Evolutionary conservation across 192 early-diverging fungal genomes (phyloP), one percentile per base, ranked within the genome.

Genomic region (Gigaspora rosea): DNA sequence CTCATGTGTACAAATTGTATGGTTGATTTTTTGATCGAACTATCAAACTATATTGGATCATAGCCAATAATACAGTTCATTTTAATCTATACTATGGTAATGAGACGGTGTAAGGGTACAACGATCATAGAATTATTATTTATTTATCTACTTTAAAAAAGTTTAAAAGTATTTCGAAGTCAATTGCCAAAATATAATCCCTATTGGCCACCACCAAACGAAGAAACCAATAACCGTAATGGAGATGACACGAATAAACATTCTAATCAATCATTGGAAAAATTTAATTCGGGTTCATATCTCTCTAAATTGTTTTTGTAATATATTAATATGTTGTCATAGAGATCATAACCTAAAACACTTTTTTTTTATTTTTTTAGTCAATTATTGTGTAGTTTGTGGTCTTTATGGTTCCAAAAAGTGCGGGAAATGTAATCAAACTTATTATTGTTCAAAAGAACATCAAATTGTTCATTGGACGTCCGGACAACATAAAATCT

Each of bases 381-480:
- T 86, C 33, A 77, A 80, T 32, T 67, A 83, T 46, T 95, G 94
- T 75, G 84, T 83, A 13, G 88, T 95, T 10, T 95, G 94, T 74
- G 92, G 92, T 32, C 73, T 92, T 63, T 71, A 79, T n/a, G 94
- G 90, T 47, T 83, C 83, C 51, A 95, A 94, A 79, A 80, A 80
- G 15, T 99, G 97, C 82, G 88, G 90, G 68, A 86, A 88, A 70
- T 99, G 97, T 75, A 85, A 91, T 47, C 58, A 47, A 16, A 86
- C 84, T 11, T 79, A 77, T 41, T 99, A 99, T 84, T 98, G 97
- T 83, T 90, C 88, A 22, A 90, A 89, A 58, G 88, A 89, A 9
- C 96, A 98, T 82, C 96, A 98, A 85, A 71, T 90, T 13, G 73
- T 87, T 0, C 91, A 97, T 83, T 99, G 96, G 96, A 91, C 81